Base-by-base conservation (phyloP, 768 basidiomycete genomes). In the Vishniacozyma victoriae region DNA sequence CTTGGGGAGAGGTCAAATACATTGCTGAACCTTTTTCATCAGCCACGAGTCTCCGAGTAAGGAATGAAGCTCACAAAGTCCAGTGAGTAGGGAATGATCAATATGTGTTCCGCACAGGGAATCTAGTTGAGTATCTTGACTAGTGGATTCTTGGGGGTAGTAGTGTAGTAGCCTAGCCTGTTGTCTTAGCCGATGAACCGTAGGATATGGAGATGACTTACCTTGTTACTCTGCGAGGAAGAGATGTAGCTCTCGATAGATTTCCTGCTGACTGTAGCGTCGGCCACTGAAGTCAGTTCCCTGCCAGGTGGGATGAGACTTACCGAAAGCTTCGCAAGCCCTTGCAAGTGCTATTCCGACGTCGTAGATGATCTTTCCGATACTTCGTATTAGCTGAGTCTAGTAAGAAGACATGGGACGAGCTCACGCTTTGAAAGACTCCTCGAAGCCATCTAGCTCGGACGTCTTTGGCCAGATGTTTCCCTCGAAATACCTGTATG, bases 261-360 rank as follows among this genome's bases (percentile, higher is more conserved):
- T 33, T n/a, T 9, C 29, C 29, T n/a, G n/a, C 9, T 33, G 9
- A 9, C n/a, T 33, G 29, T 9, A n/a, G 29, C 9, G 9, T 9
- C n/a, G n/a, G 29, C 29, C n/a, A n/a, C 29, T n/a, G 29, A 33
- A 33, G n/a, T n/a, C n/a, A n/a, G n/a, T n/a, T n/a, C n/a, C n/a
- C n/a, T n/a, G n/a, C n/a, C n/a, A n/a, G n/a, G n/a, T n/a, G n/a
- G n/a, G n/a, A 33, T 9, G 88, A 67, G 53, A 50, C 75, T 35
- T 71, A 86, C 89, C 88, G 63, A 97, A 93, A 31, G 84, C 82
- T 66, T 97, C 88, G 66, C 93, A 96, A 15, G 95, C 93, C 11
- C 65, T 74, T 1, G 91, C 91, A 25, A 99, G 72, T 48, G 85
- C 76, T 54, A 82, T 79, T 13, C 93, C 95, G 20, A 92, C 82